Conservation (phyloP, 805 yeast species). For the Saccharomycopsis javanensis region DNA sequence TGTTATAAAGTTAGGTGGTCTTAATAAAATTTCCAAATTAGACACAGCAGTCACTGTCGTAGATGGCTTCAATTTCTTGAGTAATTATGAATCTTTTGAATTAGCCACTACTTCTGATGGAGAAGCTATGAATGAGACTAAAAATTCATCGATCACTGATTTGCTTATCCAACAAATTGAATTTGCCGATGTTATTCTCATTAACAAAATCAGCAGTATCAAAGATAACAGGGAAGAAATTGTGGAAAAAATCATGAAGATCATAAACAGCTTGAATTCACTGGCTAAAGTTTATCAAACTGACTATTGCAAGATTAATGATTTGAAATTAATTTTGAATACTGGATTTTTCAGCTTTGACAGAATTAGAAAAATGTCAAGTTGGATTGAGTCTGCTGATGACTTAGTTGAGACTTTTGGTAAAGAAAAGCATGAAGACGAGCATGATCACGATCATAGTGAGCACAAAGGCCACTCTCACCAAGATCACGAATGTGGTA, state of each 20-base stretch:
- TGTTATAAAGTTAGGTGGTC: conserved; percentile 31
- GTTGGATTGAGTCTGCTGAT: conserved; percentile 10
- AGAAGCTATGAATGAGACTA: conserved; percentile 3
- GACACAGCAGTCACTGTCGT: conserved; percentile 41
- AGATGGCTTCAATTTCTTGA: conserved; percentile 33
- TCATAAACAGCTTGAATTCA: conserved; percentile 33
- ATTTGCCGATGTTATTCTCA: conserved; percentile 35
- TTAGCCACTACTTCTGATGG: conserved; percentile 18
- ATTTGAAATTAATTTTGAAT: conserved; percentile 28
- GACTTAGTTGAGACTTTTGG: conserved; percentile 4
- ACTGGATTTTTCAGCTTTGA: conserved; percentile 33
- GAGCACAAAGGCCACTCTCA: conserved; percentile 5
- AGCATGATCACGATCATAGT: conserved; percentile 6
- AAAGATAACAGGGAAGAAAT: conserved; percentile 21
- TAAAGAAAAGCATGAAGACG: background rate
- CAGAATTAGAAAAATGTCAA: conserved; percentile 18
- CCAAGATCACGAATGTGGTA: conserved; percentile 1
- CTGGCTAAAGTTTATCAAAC: conserved; percentile 31
- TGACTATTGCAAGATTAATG: conserved; percentile 30
- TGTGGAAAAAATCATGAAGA: conserved; percentile 25
- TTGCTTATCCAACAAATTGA: conserved; percentile 39
- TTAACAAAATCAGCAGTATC: conserved; percentile 31
- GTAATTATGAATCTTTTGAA: conserved; percentile 29
- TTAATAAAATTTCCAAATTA: conserved; percentile 30
- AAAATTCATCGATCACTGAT: conserved; percentile 29